phyloP scores from a whole-genome alignment of 208 protist species.

The Crithidia fasciculata region DNA sequence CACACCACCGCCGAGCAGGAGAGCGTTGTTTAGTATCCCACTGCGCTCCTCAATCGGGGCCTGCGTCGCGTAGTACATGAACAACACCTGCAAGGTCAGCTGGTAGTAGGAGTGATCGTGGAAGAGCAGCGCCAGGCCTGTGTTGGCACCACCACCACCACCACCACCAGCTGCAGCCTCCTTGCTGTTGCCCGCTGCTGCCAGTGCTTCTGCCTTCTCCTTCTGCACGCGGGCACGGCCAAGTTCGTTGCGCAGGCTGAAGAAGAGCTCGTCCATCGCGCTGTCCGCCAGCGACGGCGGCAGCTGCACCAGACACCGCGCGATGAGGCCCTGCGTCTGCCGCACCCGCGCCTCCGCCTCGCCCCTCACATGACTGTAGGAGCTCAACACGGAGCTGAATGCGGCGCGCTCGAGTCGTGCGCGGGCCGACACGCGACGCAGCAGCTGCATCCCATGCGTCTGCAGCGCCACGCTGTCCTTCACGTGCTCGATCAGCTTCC shows the following conservation, averaged over 20 bases:
- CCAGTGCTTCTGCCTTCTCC: slow-evolving; percentile 2
- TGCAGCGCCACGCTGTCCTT: slow-evolving; percentile 61
- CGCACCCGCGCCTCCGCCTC: slow-evolving; percentile 66
- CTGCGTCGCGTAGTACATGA: slow-evolving; percentile 65
- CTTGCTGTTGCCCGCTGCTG: neutral
- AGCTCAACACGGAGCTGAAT: slow-evolving; percentile 60
- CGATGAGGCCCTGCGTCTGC: slow-evolving; percentile 68
- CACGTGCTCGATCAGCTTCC: slow-evolving; percentile 66
- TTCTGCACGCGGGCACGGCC: slow-evolving; percentile 27
- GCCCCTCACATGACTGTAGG: slow-evolving; percentile 48
- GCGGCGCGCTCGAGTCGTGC: slow-evolving; percentile 53
- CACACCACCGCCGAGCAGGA: slow-evolving; percentile 15
- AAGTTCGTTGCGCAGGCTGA: slow-evolving; percentile 44
- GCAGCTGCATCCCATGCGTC: slow-evolving; percentile 43
- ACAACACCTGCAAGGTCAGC: slow-evolving; percentile 72
- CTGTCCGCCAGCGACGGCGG: slow-evolving; percentile 55
- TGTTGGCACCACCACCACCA: neutral
- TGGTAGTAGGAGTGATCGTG: slow-evolving; percentile 56
- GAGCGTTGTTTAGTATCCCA: slow-evolving; percentile 24
- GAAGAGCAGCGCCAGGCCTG: slow-evolving; percentile 23
- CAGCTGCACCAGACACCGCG: slow-evolving; percentile 69
- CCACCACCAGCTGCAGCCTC: slow-evolving; percentile 1
- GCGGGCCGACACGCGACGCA: slow-evolving; percentile 53
- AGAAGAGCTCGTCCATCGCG: slow-evolving; percentile 65
- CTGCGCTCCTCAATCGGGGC: slow-evolving; percentile 60